Conservation (phyloP, 352 stramenopile genomes). For the Pythium scleroteichum region DNA sequence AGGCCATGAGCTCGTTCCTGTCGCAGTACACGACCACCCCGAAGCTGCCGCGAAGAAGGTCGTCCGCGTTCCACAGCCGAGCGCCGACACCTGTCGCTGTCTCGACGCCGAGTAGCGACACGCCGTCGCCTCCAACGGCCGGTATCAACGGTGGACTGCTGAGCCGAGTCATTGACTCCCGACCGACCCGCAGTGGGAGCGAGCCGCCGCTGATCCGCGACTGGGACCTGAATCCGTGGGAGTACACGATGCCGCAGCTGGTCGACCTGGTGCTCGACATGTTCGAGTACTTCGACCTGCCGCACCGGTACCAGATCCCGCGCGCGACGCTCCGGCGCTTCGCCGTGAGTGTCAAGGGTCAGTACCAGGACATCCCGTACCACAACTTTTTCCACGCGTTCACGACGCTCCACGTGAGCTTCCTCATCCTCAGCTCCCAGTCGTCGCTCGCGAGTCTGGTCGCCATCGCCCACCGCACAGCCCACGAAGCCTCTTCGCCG, state of each 20-base stretch:
- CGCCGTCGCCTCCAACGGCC: not conserved
- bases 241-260: conserved; percentile 59
- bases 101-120: not conserved
- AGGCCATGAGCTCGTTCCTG: conserved; percentile 69
- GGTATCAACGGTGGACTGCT: conserved; percentile 10
- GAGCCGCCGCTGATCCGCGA: conserved; percentile 26
- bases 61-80: conserved; percentile 25
- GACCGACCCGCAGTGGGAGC: not conserved
- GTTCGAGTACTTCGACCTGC: conserved; percentile 68
- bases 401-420: conserved; percentile 79
- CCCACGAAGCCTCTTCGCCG: conserved; percentile 18
- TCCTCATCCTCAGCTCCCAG: conserved; percentile 67
- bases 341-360: conserved; percentile 57
- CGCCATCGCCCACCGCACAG: conserved; percentile 19
- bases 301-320: conserved; percentile 56
- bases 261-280: conserved; percentile 71
- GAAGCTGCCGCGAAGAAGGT: conserved; percentile 31
- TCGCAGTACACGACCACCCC: conserved; percentile 74
- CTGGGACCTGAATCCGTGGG: conserved; percentile 69
- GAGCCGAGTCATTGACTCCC: conserved; percentile 19
- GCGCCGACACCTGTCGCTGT: conserved; percentile 19
- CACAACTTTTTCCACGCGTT: conserved; percentile 89
- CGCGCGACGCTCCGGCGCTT: conserved; percentile 66
- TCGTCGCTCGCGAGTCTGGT: conserved; percentile 30
- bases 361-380: conserved; percentile 84